Conservation (phyloP, 441 rosid genomes). For the Bruguiera hainesii region DNA sequence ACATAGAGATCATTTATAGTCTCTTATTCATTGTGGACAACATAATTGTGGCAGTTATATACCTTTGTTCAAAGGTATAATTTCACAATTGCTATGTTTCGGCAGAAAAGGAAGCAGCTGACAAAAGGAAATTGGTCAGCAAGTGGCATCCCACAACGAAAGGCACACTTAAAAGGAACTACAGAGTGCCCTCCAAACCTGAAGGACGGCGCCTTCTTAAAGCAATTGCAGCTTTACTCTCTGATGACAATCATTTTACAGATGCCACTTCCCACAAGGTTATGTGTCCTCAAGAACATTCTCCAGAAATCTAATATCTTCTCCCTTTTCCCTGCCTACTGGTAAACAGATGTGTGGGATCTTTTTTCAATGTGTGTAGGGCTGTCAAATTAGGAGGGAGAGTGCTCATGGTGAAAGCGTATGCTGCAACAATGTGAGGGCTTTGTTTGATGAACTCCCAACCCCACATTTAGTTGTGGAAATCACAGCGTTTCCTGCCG, state of each 20-base stretch:
- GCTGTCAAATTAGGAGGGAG: constrained; percentile 94
- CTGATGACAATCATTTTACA: constrained; percentile 84
- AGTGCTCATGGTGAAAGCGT: constrained; percentile 96
- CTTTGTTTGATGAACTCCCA: constrained; percentile 91
- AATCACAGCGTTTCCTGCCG: constrained; percentile 87
- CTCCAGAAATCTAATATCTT: not conserved
- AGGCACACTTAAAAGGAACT: constrained; percentile 87
- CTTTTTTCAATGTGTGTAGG: constrained; percentile 34
- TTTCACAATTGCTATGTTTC: not conserved
- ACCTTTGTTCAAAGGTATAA: not conserved
- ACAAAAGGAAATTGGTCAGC: constrained; percentile 74
- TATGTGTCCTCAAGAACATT: constrained; percentile 7
- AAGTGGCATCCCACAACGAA: constrained; percentile 96
- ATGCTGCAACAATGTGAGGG: constrained; percentile 97
- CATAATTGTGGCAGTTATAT: not conserved
- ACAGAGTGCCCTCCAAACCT: constrained; percentile 80
- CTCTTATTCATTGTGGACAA: not conserved
- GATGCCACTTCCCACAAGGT: constrained; percentile 97
- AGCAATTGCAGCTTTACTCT: constrained; percentile 76
- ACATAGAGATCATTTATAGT: not conserved
- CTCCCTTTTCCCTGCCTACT: not conserved
- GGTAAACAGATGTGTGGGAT: not conserved
- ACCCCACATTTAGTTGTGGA: constrained; percentile 85
- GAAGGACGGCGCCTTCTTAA: constrained; percentile 82
- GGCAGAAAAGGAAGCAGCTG: constrained; percentile 68